phyloP scores from a whole-genome alignment of 2,329 filamentous ascomycete genomes.

The Berkeleyomyces rouxiae region DNA sequence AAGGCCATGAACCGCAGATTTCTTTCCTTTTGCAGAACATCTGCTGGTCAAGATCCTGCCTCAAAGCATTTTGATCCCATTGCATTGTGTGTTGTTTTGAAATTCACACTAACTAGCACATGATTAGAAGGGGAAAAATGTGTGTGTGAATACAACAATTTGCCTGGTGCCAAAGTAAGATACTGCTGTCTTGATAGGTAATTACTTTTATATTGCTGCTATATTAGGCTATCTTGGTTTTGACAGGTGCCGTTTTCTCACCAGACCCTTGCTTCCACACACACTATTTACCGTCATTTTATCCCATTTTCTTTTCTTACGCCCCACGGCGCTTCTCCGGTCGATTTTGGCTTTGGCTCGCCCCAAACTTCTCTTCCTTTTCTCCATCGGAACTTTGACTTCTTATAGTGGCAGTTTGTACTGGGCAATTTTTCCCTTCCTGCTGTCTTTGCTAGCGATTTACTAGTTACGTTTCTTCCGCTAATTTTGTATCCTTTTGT shows the following conservation, averaged over 20 bases:
- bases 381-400: background rate
- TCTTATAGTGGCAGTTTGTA: conserved; percentile 17
- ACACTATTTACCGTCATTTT: background rate
- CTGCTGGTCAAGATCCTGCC: background rate
- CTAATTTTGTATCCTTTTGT: background rate
- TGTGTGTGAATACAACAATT: no score
- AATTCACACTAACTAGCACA: no score
- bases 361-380: background rate
- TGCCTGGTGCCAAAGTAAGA: no score
- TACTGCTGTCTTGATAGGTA: no score
- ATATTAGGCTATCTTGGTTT: no score
- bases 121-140: no score
- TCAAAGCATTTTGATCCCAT: background rate
- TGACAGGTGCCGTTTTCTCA: no score
- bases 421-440: background rate
- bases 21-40: background rate
- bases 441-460: background rate
- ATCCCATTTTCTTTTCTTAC: background rate
- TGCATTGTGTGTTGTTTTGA: no score
- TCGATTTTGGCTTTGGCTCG: conserved; percentile 17
- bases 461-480: background rate
- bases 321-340: conserved; percentile 19
- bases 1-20: no score
- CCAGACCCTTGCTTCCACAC: background rate
- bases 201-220: no score